Percentiles rank a stretch among this genome's conserved stretches.
These are phyloP conservation scores for Diutina ranongensis DNA, from an alignment of 1,139 yeast genomes.

Conservation along the genomic window DNA sequence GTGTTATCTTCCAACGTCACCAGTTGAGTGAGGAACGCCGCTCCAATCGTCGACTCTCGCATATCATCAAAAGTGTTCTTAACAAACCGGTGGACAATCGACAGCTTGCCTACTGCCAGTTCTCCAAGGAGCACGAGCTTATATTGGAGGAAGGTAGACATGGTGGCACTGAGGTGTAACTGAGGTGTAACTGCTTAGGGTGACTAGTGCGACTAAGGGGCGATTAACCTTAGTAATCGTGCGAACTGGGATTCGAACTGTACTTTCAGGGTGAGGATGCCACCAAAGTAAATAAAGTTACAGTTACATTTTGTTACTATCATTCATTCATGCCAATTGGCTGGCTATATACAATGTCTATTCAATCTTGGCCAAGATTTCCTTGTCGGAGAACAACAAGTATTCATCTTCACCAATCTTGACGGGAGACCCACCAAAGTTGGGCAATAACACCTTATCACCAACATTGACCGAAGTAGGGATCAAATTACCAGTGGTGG, in stretches of 20 bases:
- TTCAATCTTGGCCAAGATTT: conserved; percentile 83
- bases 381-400: conserved; percentile 77
- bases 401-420: conserved; percentile 78
- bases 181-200: background rate
- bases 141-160: conserved; percentile 11
- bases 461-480: conserved; percentile 73
- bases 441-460: conserved; percentile 88
- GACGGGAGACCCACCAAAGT: conserved; percentile 78
- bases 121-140: conserved; percentile 36
- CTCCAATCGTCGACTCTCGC: conserved; percentile 94
- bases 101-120: conserved; percentile 37
- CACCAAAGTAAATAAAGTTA: no score
- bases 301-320: no score
- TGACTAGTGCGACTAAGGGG: background rate
- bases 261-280: no score
- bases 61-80: conserved; percentile 84
- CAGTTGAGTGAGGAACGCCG: conserved; percentile 93
- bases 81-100: conserved; percentile 23
- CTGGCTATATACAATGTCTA: conserved; percentile 1
- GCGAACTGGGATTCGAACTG: no score
- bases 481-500: conserved; percentile 52
- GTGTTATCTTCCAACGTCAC: conserved; percentile 13
- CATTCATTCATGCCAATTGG: background rate
- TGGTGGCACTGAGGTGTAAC: background rate
- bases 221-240: no score